A percentile compares a stretch with the other conserved stretches of the same genome.
Conservation (phyloP, 2,329 filamentous ascomycete species). For the Nemania diffusa region DNA sequence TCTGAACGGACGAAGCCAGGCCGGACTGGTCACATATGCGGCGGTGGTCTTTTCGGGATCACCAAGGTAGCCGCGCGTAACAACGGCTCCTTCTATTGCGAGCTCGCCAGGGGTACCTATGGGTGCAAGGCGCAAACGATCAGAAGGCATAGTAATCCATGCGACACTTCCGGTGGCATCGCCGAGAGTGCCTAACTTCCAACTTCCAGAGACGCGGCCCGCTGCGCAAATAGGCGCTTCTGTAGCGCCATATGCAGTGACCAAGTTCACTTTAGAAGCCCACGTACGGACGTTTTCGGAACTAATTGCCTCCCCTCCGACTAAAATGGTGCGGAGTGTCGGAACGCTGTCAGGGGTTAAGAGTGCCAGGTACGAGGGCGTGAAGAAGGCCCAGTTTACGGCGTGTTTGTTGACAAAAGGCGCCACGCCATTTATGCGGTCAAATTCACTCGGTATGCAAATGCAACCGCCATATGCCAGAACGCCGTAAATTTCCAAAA, state of each 20-base stretch:
- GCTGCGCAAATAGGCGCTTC: slow-evolving; percentile 25
- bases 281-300: slow-evolving; percentile 32
- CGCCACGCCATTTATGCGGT: slow-evolving; percentile 50
- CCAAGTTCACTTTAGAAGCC: slow-evolving; percentile 28
- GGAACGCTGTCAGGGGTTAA: slow-evolving; percentile 41
- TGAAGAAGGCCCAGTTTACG: slow-evolving; percentile 41
- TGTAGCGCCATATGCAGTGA: slow-evolving; percentile 33
- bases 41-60: slow-evolving; percentile 19
- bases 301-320: slow-evolving; percentile 49
- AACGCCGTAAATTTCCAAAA: slow-evolving; percentile 52
- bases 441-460: slow-evolving; percentile 52
- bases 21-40: neutral
- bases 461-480: slow-evolving; percentile 52
- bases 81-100: slow-evolving; percentile 24
- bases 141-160: slow-evolving; percentile 53
- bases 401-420: slow-evolving; percentile 38
- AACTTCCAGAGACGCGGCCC: slow-evolving; percentile 19
- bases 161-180: slow-evolving; percentile 15
- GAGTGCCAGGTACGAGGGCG: slow-evolving; percentile 39
- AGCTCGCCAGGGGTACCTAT: slow-evolving; percentile 41
- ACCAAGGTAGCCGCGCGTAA: slow-evolving; percentile 59
- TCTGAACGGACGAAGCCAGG: slow-evolving; percentile 22
- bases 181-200: slow-evolving; percentile 36
- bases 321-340: slow-evolving; percentile 36
- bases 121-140: slow-evolving; percentile 35